phyloP scores from a whole-genome alignment of 1,284 basidiomycete genomes.

The Mycena citricolor region DNA sequence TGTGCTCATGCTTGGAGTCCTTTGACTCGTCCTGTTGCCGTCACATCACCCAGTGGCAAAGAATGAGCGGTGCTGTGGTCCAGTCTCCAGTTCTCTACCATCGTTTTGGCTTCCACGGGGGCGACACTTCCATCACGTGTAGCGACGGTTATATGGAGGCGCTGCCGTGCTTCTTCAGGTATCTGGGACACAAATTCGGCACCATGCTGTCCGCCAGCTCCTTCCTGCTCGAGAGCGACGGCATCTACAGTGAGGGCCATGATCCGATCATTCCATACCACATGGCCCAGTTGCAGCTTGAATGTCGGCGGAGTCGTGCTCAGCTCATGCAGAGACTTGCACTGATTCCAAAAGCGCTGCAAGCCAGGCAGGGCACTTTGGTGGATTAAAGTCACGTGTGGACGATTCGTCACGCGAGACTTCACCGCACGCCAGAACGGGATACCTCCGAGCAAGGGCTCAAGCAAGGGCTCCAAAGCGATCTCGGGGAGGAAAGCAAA shows the following conservation, averaged over 20 bases:
- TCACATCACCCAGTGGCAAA: conserved; percentile 35
- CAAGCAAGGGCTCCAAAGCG: conserved; percentile 53
- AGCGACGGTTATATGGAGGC: conserved; percentile 89
- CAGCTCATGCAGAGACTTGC: conserved; percentile 46
- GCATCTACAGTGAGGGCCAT: conserved; percentile 77
- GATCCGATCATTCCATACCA: conserved; percentile 78
- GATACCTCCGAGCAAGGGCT: conserved; percentile 28
- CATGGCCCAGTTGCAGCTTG: conserved; percentile 57
- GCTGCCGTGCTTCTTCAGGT: conserved; percentile 43
- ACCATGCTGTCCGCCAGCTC: conserved; percentile 32
- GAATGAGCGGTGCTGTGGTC: conserved; percentile 36
- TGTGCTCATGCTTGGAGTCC: too few species aligned
- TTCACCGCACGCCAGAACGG: conserved; percentile 54
- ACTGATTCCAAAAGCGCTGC: conserved; percentile 65
- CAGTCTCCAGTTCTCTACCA: conserved; percentile 62
- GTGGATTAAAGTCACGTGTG: conserved; percentile 91
- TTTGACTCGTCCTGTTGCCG: conserved; percentile 42
- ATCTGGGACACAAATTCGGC: conserved; percentile 51
- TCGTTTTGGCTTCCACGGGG: conserved; percentile 69
- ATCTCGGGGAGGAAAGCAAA: conserved; percentile 78
- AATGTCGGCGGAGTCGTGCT: conserved; percentile 50
- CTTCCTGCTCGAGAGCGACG: conserved; percentile 39
- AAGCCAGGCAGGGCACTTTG: conserved; percentile 53
- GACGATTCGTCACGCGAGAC: conserved; percentile 56
- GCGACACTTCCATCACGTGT: conserved; percentile 55